Conservation (phyloP, 2,329 filamentous ascomycete species). For the Clonostachys sp. region DNA sequence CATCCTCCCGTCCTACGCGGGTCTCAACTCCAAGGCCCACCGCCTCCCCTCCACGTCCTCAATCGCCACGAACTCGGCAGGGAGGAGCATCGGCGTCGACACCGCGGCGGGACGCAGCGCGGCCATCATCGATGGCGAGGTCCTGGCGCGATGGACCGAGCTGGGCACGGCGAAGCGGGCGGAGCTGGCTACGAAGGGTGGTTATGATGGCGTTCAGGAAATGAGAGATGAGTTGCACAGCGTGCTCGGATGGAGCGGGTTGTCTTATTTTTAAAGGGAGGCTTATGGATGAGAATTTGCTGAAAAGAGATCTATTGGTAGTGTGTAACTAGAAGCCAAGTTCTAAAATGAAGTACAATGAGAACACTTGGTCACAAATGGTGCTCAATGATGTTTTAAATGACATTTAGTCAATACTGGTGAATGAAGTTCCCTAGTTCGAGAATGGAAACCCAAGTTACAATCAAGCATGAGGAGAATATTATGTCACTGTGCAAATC, state of each 20-base stretch:
- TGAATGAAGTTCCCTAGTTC: background rate
- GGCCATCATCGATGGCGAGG: constrained; percentile 72
- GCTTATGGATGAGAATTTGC: background rate
- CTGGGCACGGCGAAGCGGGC: constrained; percentile 64
- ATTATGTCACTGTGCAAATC: too few species aligned
- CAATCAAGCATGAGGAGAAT: too few species aligned
- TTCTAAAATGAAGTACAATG: too few species aligned
- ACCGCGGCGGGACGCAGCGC: constrained; percentile 59
- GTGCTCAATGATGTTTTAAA: background rate
- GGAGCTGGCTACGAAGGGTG: constrained; percentile 73
- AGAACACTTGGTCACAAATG: constrained; percentile 3
- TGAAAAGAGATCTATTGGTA: too few species aligned
- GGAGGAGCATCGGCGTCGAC: constrained; percentile 46
- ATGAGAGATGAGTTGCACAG: constrained; percentile 66
- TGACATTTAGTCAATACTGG: background rate
- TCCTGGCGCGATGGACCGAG: constrained; percentile 73
- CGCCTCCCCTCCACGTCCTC: constrained; percentile 36
- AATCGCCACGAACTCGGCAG: constrained; percentile 37
- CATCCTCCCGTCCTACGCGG: constrained; percentile 70
- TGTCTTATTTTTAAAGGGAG: constrained; percentile 48
- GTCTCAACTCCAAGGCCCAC: constrained; percentile 79
- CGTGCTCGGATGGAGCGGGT: constrained; percentile 56
- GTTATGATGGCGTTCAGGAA: constrained; percentile 59
- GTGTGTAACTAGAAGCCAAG: too few species aligned
- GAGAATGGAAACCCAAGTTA: background rate